Evolutionary conservation across 768 basidiomycete species (phyloP).

Genomic region (Lactifluus subvellereus): DNA sequence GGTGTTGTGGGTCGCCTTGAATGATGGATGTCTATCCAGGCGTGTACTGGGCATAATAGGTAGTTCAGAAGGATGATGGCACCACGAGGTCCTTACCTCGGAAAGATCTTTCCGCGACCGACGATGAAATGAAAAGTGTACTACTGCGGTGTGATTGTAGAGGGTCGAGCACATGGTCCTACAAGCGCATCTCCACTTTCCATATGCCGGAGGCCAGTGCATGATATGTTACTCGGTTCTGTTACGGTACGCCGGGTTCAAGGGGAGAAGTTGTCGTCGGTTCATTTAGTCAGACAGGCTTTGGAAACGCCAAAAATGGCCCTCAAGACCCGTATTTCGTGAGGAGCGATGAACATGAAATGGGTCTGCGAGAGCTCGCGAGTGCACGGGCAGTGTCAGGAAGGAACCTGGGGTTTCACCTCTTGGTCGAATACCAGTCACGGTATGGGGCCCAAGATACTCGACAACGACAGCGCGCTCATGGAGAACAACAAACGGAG

Average conservation of each 20-base stretch:
- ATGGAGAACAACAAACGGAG: not conserved
- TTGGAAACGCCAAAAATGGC: not conserved
- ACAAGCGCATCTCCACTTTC: not conserved
- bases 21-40: slow-evolving; percentile 47
- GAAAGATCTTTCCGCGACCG: not conserved
- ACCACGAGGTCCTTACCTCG: not conserved
- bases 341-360: not conserved
- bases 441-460: no score
- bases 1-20: slow-evolving; percentile 62
- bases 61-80: not conserved
- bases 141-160: not conserved
- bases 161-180: not conserved
- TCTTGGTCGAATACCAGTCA: not conserved
- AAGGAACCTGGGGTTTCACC: not conserved
- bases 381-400: not conserved
- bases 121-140: not conserved
- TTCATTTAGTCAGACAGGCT: not conserved
- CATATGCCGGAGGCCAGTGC: not conserved
- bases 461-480: not conserved
- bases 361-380: no score
- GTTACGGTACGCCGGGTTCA: not conserved
- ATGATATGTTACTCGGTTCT: not conserved
- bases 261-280: not conserved
- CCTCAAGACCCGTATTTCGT: not conserved
- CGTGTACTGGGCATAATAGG: not conserved